Conservation (phyloP, 768 basidiomycete species). For the Boletus huronensis region DNA sequence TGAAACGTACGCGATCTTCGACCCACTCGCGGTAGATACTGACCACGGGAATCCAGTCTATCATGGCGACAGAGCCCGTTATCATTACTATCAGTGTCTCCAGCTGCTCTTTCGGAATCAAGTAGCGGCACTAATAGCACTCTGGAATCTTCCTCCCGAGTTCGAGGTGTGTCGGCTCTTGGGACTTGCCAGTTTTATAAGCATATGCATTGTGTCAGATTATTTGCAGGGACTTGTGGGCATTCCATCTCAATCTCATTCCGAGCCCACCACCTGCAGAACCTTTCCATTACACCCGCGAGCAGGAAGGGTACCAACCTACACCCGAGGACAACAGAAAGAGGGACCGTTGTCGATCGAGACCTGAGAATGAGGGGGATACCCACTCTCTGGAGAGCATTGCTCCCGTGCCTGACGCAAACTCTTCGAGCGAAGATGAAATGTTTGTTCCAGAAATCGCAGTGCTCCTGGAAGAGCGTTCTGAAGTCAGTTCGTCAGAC, state of each 20-base stretch:
- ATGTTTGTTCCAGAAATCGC: constrained; percentile 35
- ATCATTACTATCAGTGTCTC: constrained; percentile 78
- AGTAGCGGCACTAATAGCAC: constrained; percentile 49
- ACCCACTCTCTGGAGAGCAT: constrained; percentile 7
- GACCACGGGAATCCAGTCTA: constrained; percentile 55
- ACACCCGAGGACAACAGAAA: constrained; percentile 6
- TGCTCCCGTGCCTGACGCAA: constrained; percentile 8
- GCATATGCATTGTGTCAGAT: constrained; percentile 39
- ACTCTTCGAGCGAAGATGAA: constrained; percentile 22
- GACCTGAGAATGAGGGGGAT: constrained; percentile 18
- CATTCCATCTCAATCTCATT: constrained; percentile 62
- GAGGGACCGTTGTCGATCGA: constrained; percentile 1
- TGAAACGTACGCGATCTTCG: constrained; percentile 44
- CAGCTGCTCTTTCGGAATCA: constrained; percentile 82
- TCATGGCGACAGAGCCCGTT: constrained; percentile 74
- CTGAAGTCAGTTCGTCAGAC: constrained; percentile 33
- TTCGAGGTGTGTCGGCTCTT: constrained; percentile 58
- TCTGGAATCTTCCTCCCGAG: constrained; percentile 75
- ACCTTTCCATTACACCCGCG: constrained; percentile 48
- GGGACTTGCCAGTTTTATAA: not conserved
- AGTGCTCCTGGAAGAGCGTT: constrained; percentile 39
- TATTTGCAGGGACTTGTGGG: constrained; percentile 80
- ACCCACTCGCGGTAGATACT: not conserved
- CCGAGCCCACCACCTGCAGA: constrained; percentile 60
- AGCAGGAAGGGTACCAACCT: constrained; percentile 25